A percentile compares a stretch with the other conserved stretches of the same genome.
Conservation (phyloP, 1,139 yeast species). For the Blastobotrys buckinghamii region DNA sequence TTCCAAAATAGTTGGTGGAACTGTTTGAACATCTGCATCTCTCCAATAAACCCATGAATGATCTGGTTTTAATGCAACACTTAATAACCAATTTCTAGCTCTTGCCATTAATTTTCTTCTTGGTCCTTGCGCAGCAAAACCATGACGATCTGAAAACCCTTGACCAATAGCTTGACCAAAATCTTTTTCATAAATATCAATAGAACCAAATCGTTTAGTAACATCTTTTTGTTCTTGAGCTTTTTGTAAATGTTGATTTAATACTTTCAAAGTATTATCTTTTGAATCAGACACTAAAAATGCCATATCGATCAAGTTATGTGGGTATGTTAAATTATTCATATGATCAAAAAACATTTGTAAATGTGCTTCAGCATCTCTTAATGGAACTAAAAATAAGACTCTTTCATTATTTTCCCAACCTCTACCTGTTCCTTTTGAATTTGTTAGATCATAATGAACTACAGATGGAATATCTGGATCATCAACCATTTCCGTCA, state of each 20-base stretch:
- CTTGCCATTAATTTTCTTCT: slow-evolving; percentile 68
- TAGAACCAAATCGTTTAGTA: slow-evolving; percentile 51
- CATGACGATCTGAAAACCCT: slow-evolving; percentile 78
- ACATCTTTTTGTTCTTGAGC: slow-evolving; percentile 52
- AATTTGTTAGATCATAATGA: slow-evolving; percentile 48
- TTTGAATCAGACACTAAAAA: slow-evolving; percentile 61
- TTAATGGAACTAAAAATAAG: slow-evolving; percentile 58
- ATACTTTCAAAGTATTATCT: slow-evolving; percentile 55
- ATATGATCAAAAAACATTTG: slow-evolving; percentile 61
- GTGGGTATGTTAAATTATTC: slow-evolving; percentile 58
- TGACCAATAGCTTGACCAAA: slow-evolving; percentile 69
- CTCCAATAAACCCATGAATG: slow-evolving; percentile 81
- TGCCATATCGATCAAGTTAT: slow-evolving; percentile 57
- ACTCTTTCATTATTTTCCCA: slow-evolving; percentile 55
- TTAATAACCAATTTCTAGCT: slow-evolving; percentile 64
- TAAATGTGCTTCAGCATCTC: slow-evolving; percentile 65
- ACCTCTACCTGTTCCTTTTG: slow-evolving; percentile 48
- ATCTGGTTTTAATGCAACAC: slow-evolving; percentile 59
- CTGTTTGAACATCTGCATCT: slow-evolving; percentile 64
- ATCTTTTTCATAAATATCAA: slow-evolving; percentile 56
- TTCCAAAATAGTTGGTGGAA: slow-evolving; percentile 55
- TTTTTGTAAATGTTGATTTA: slow-evolving; percentile 40
- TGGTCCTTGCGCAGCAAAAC: slow-evolving; percentile 70
- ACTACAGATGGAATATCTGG: slow-evolving; percentile 39
- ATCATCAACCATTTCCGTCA: slow-evolving; percentile 23